These are phyloP conservation scores for Ganoderma lingzhi DNA, from an alignment of 1,284 basidiomycete species.

Conservation along the genomic window DNA sequence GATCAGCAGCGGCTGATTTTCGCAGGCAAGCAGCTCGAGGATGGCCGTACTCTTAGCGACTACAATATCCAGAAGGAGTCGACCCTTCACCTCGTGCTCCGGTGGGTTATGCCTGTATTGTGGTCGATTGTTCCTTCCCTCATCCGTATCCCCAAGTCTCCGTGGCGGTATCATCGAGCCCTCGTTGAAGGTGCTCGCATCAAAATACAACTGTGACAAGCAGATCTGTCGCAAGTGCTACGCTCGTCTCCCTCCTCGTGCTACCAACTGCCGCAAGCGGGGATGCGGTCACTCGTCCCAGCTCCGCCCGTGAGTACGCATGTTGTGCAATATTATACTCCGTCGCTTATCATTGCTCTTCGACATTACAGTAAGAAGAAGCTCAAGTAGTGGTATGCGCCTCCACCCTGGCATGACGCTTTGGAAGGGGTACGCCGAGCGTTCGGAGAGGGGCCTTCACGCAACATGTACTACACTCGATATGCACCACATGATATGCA, in stretches of 20 bases:
- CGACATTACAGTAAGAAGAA: slow-evolving; percentile 82
- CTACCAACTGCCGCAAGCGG: slow-evolving; percentile 98
- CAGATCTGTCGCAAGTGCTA: slow-evolving; percentile 99
- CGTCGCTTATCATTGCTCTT: neutral
- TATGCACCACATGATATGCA: slow-evolving; percentile 36
- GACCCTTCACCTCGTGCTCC: slow-evolving; percentile 96
- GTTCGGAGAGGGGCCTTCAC: slow-evolving; percentile 27
- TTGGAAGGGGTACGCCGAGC: slow-evolving; percentile 30
- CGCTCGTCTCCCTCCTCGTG: slow-evolving; percentile 98
- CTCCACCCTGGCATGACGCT: slow-evolving; percentile 25
- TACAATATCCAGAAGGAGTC: slow-evolving; percentile 99
- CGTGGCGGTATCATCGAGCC: slow-evolving; percentile 99
- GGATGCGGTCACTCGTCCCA: slow-evolving; percentile 93
- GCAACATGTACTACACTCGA: slow-evolving; percentile 34
- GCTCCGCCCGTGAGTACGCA: slow-evolving; percentile 80
- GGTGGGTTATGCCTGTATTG: slow-evolving; percentile 54
- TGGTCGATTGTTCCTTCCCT: neutral
- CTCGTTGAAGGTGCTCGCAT: slow-evolving; percentile 95
- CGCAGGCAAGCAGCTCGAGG: slow-evolving; percentile 96
- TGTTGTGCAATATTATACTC: neutral
- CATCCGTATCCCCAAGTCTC: slow-evolving; percentile 62
- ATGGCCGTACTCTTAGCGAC: slow-evolving; percentile 93
- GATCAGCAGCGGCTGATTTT: slow-evolving; percentile 96
- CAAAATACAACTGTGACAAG: slow-evolving; percentile 98
- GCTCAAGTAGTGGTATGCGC: slow-evolving; percentile 81